phyloP scores from a whole-genome alignment of 176 grass and related monocot genomes.

The Lolium rigidum region DNA sequence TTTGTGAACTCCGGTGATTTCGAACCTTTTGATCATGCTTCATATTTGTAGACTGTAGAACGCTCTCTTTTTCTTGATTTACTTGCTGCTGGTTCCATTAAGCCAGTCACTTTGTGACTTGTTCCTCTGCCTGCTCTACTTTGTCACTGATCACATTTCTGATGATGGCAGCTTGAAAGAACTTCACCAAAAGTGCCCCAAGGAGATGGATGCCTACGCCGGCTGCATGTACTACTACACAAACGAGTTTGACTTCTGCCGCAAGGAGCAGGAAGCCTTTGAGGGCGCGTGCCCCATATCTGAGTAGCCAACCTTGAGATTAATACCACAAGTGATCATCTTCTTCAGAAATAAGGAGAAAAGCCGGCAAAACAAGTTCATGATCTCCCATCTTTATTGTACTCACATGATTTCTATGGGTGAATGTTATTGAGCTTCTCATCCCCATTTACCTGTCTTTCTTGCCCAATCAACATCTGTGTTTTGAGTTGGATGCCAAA shows the following conservation, averaged over 20 bases:
- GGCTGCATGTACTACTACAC: conserved; percentile 98
- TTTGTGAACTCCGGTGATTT: not conserved
- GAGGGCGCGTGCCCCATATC: conserved; percentile 71
- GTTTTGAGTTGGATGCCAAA: conserved; percentile 33
- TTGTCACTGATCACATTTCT: not conserved
- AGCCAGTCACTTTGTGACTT: not conserved
- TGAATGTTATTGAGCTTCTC: conserved; percentile 47
- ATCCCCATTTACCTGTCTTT: not conserved
- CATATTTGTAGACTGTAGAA: not conserved
- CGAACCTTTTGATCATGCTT: not conserved
- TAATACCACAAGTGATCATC: conserved; percentile 42
- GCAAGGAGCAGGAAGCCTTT: conserved; percentile 90
- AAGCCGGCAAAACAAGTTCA: conserved; percentile 53
- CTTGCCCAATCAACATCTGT: conserved; percentile 9
- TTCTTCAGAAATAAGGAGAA: conserved; percentile 65
- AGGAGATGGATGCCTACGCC: conserved; percentile 82
- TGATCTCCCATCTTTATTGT: conserved; percentile 59
- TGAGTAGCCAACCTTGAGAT: conserved; percentile 52
- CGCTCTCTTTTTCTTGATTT: not conserved
- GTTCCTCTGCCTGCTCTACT: not conserved
- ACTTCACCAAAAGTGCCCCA: conserved; percentile 78
- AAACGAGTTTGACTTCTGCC: conserved; percentile 87
- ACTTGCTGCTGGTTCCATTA: not conserved
- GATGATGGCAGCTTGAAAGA: conserved; percentile 70
- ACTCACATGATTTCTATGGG: conserved; percentile 41